Evolutionary conservation across 2,329 filamentous ascomycete species (phyloP), one percentile per base, ranked within the genome.

Genomic region (Metarhizium brunneum): DNA sequence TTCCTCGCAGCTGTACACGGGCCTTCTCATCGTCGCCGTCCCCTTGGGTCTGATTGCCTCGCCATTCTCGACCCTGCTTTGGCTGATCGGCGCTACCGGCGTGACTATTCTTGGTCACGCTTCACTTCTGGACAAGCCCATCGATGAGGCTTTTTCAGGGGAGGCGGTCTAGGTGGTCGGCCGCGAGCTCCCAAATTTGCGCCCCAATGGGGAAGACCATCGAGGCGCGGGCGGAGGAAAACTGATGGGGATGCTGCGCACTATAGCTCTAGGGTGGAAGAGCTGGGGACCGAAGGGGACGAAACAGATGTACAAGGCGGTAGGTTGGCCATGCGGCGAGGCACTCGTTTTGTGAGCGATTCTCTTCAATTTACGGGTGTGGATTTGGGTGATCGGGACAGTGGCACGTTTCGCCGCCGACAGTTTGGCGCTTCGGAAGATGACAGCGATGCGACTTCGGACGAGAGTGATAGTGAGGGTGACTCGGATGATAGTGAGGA

Each of bases 121-220:
- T 64, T 82, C 91, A 61, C 84, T 97, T 71, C 86, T 97, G 87
- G 92, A 97, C 73, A 96, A 96, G 83, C 92, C 92, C 58, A 96
- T 97, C 80, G 94, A 97, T 86, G 92, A 95, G 92, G 92, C 92
- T 96, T 99, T 99, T 96, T 96, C 92, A 82, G 94, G 95, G 92
- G 94, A 99, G 92, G 92, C 94, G 92, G 94, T 99, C 88, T 99
- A 97, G 86, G 83, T 95, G 92, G 92, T 97, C 94, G 92, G 90
- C 92, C 92, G 94, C 94, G 88, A 94, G 87, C 92, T 96, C 92
- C 92, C 83, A 81, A 86, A 85, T 77, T 74, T 81, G 86, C 87
- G 91, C 91, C 92, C 89, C 86, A 80, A 84, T 92, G 89, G 92
- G 92, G 92, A 96, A 96, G 92, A 96, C 90, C 91, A 94, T 88